Evolutionary conservation across 768 basidiomycete genomes (phyloP).

Genomic region (Tulasnella calospora): DNA sequence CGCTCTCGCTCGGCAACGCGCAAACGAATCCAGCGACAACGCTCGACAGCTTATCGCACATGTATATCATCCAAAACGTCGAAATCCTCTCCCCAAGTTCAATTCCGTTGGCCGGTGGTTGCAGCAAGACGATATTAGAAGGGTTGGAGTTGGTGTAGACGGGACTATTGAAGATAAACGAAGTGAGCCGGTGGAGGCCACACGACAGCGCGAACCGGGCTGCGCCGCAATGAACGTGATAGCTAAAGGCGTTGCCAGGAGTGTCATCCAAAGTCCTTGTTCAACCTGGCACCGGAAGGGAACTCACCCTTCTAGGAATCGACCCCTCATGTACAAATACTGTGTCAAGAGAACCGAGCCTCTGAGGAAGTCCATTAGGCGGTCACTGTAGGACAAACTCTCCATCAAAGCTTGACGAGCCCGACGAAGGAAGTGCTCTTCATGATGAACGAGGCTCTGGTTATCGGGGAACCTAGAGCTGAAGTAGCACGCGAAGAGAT

Average conservation of each 20-base stretch:
- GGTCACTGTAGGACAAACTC: conserved; percentile 24
- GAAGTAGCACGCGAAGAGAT: conserved; percentile 27
- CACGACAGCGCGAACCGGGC: conserved; percentile 67
- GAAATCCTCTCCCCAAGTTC: conserved; percentile 16
- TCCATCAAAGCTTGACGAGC: conserved; percentile 25
- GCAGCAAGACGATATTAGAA: neutral
- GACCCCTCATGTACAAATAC: conserved; percentile 19
- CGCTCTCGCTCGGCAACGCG: neutral
- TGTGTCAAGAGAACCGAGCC: neutral
- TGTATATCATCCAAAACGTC: conserved; percentile 20
- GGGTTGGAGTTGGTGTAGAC: neutral
- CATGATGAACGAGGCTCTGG: conserved; percentile 17
- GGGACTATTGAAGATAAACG: conserved; percentile 7
- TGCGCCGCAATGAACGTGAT: conserved; percentile 51
- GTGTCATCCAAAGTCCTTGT: neutral
- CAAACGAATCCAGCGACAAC: conserved; percentile 12
- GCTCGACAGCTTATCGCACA: conserved; percentile 11
- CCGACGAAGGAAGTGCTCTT: conserved; percentile 22
- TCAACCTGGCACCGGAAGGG: neutral
- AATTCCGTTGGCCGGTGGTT: neutral
- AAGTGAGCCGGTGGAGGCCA: conserved; percentile 43
- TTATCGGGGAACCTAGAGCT: conserved; percentile 7
- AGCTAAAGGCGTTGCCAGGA: neutral
- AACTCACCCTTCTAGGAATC: conserved; percentile 16
- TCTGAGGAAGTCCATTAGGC: conserved; percentile 22